Conservation (phyloP, 2,329 filamentous ascomycete genomes). For the Endoconidiophora laricicola region DNA sequence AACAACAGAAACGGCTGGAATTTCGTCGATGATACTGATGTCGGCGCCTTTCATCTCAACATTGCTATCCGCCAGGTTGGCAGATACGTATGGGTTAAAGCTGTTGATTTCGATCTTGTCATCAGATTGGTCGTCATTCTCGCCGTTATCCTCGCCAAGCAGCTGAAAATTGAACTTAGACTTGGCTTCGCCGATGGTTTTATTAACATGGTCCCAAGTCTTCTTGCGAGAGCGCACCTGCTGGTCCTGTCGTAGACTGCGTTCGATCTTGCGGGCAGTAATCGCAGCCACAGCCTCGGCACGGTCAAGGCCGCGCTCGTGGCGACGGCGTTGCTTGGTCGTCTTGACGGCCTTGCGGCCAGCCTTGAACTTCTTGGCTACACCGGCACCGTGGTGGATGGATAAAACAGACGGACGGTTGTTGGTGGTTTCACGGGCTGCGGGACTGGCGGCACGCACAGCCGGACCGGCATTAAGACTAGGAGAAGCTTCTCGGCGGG, state of each 20-base stretch:
- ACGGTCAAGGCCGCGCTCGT: constrained; percentile 40
- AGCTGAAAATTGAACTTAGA: constrained; percentile 10
- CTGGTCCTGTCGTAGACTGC: constrained; percentile 33
- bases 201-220: constrained; percentile 44
- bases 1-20: not conserved
- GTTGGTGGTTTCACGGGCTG: constrained; percentile 4
- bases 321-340: constrained; percentile 35
- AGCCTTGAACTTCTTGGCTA: constrained; percentile 48
- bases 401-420: constrained; percentile 50
- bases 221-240: constrained; percentile 33
- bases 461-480: constrained; percentile 9
- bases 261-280: constrained; percentile 37
- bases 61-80: not conserved
- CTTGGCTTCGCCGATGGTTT: constrained; percentile 18
- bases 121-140: constrained; percentile 3
- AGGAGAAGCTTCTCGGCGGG: constrained; percentile 12
- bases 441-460: constrained; percentile 9
- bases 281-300: constrained; percentile 44
- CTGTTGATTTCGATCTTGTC: not conserved
- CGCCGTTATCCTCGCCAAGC: constrained; percentile 12
- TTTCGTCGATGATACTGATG: constrained; percentile 5
- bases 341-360: constrained; percentile 38
- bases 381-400: constrained; percentile 48
- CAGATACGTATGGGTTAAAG: not conserved
- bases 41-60: constrained; percentile 1